Base-by-base conservation (phyloP, 805 yeast species). In the Torulaspora microellipsoides region DNA sequence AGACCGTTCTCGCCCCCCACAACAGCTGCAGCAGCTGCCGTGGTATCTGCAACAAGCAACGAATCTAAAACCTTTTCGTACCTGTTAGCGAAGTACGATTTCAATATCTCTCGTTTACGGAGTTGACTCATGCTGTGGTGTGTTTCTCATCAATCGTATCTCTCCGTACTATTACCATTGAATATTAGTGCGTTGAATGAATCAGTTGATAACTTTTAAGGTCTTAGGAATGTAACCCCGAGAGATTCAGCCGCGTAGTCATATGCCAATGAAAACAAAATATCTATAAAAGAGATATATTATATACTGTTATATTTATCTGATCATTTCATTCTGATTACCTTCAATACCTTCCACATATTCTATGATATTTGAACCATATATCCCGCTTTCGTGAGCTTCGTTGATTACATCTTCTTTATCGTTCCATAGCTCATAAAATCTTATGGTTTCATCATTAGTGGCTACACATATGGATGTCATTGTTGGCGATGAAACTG, bases 401-500 rank as follows among this genome's bases (percentile, higher is more conserved):
- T 68, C 71, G 5, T 60, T 51, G 8, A 68, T 66, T 13, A 64
- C 51, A 8, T 64, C 59, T 32, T 65, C 64, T 15, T 53, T 46
- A 3, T 68, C 59, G 36, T 76, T 66, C 95, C 96, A 89, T 6
- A 88, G 51, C 38, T 79, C 73, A 62, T 83, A 87, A 34, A 89
- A 81, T 43, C 91, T 64, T 1, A 89, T 76, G 0, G 93, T 81
- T 48, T 81, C 83, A 62, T 88, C 95, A 57, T 81, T 85, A 0
- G 87, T 72, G 0, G 93, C 90, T 1, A 85, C 78, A 46, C 91
- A 83, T 0, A 89, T 66, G 1, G 80, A 69, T 10, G 72, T 67
- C 13, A 68, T 71, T 55, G 81, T 83, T 7, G 89, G 88, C 0
- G 95, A 82, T 7, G 73, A 46, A 2, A 76, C 80, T 1, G 93